Evolutionary conservation across 306 rosid genomes (phyloP), one percentile per base, ranked within the genome.

Genomic region (Purshia tridentata): DNA sequence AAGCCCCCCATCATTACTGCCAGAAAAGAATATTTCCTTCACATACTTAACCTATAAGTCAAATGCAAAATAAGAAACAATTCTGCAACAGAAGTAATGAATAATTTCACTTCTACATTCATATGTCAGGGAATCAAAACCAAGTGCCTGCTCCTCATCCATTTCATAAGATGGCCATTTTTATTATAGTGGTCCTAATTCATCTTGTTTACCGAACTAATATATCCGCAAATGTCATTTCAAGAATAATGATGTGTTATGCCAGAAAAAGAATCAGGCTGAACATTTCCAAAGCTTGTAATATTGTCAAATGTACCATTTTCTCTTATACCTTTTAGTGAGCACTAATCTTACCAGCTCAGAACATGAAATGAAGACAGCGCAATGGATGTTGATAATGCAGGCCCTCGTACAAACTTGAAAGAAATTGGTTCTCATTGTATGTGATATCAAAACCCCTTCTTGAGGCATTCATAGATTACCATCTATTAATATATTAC

Each of bases 11-110:
- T 64, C 77, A 18, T 61, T 70, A 81, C 81, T 50, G 77, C 73
- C 84, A 76, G 87, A 83, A 78, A 89, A 91, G 69, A 93, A 85
- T 52, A 85, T 81, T 44, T 80, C 86, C 88, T 93, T 91, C 88
- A 89, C 78, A 77, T 78, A 80, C 48, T 84, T 78, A 55, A 93
- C 97, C 93, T 88, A 82, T 69, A 80, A 79, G 75, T 65, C 65
- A 79, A 72, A 79, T 82, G 42, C 55, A 72, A 66, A 66, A 86
- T 80, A 68, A 86, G 83, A 67, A 80, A 50, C 56, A 39, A 73
- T 58, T 65, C 52, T 44, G 62, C 61, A 23, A 61, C 23, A 68
- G 41, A 67, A 37, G 19, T 20, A 14, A 57, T 59, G 15, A 4
- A 47, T 18, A 40, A 41, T 45, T 51, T 61, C 20, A 45, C 29